Evolutionary conservation across 345 rosid genomes (phyloP).

Genomic region (Balakata baccata): DNA sequence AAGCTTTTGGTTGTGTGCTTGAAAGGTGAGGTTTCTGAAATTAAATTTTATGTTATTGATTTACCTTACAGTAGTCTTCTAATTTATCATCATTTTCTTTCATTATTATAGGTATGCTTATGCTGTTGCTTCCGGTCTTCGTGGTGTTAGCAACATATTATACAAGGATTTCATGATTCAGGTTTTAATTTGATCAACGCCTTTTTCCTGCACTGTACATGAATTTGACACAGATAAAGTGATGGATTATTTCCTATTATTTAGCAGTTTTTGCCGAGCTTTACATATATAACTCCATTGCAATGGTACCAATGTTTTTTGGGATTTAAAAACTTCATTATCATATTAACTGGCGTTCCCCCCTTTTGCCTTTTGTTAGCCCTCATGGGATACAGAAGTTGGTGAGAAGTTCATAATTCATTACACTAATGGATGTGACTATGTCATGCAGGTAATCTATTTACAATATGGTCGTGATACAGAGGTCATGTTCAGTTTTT

Average conservation of each 20-base stretch:
- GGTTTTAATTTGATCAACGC: slow-evolving; percentile 40
- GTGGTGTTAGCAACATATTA: slow-evolving; percentile 79
- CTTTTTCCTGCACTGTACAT: slow-evolving; percentile 5
- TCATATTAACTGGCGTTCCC: slow-evolving; percentile 12
- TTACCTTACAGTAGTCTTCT: neutral
- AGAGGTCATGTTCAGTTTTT: neutral
- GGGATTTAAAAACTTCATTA: neutral
- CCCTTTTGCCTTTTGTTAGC: slow-evolving; percentile 51
- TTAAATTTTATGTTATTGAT: neutral
- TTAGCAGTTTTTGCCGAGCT: neutral
- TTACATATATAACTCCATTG: neutral
- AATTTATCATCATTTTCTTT: slow-evolving; percentile 7
- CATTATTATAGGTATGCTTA: slow-evolving; percentile 77
- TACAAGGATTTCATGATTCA: slow-evolving; percentile 96
- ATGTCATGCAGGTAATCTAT: slow-evolving; percentile 69
- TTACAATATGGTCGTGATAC: neutral
- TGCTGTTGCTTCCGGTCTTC: slow-evolving; percentile 91
- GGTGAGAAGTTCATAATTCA: slow-evolving; percentile 87
- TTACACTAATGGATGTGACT: slow-evolving; percentile 95
- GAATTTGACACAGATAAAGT: neutral
- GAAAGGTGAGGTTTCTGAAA: slow-evolving; percentile 58
- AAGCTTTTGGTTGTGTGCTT: slow-evolving; percentile 99
- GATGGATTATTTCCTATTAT: neutral
- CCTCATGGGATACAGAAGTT: slow-evolving; percentile 95
- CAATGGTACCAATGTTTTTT: neutral